A percentile compares a stretch with the other conserved stretches of the same genome.
Conservation (phyloP, 2,329 filamentous ascomycete species). For the Nigrospora sphaerica region DNA sequence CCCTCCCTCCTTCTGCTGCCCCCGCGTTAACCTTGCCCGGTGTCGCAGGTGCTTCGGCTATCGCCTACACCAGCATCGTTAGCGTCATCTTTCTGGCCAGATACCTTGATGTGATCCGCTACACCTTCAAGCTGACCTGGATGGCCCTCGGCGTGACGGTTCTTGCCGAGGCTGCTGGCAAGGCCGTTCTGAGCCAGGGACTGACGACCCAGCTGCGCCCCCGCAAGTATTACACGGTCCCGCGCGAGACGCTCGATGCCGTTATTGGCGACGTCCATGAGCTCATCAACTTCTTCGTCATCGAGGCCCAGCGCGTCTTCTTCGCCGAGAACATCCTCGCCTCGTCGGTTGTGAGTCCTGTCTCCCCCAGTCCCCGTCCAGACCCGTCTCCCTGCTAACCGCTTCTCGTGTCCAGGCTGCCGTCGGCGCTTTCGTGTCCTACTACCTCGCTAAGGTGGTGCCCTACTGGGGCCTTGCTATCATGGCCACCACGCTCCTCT, state of each 20-base stretch:
- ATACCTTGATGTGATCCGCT: conserved; percentile 61
- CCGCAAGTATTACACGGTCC: conserved; percentile 59
- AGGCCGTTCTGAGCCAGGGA: conserved; percentile 53
- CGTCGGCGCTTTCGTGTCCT: conserved; percentile 55
- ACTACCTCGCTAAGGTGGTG: conserved; percentile 62
- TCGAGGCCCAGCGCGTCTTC: conserved; percentile 61
- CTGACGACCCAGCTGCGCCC: conserved; percentile 60
- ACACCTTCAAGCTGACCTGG: conserved; percentile 58
- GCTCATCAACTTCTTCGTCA: conserved; percentile 65
- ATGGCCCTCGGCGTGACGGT: conserved; percentile 55
- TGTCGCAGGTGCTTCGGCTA: conserved; percentile 51
- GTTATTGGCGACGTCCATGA: conserved; percentile 59
- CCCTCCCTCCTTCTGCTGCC: conserved; percentile 1
- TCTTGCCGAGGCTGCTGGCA: conserved; percentile 53
- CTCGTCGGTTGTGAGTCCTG: conserved; percentile 52
- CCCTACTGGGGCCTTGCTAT: conserved; percentile 63
- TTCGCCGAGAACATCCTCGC: conserved; percentile 60
- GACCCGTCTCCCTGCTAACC: too few relatives aligned
- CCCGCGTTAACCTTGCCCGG: neutral
- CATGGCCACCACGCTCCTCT: conserved; percentile 50
- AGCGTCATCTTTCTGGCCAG: conserved; percentile 54
- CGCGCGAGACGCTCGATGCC: conserved; percentile 53
- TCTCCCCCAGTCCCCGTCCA: neutral
- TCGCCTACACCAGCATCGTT: conserved; percentile 54
- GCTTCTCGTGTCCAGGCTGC: conserved; percentile 38